Conservation (phyloP, 495 filamentous ascomycete species). For the Tuber aestivum region DNA sequence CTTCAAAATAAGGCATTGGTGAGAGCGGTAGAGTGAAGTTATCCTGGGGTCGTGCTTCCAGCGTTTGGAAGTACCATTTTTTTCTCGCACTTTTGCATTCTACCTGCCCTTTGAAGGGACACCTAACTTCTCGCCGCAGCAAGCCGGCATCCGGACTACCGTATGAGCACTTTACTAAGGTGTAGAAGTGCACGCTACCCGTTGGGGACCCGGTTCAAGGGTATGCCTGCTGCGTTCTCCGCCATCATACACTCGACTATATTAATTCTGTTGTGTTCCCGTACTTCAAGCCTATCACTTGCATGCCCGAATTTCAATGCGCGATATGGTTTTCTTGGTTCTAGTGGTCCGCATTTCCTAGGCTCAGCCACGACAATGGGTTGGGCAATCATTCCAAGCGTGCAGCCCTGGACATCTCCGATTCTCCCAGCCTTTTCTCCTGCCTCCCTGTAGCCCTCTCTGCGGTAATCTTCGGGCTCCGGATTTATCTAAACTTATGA, state of each 20-base stretch:
- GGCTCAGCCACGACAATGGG: neutral
- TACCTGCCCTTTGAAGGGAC: neutral
- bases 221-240: neutral
- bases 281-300: neutral
- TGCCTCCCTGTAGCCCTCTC: neutral
- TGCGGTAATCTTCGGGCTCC: neutral
- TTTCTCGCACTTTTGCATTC: neutral
- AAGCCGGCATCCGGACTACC: neutral
- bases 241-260: neutral
- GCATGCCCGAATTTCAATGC: neutral
- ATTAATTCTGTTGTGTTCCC: constrained; percentile 1
- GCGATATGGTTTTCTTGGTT: neutral
- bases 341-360: neutral
- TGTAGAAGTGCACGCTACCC: neutral
- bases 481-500: neutral
- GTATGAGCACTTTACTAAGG: neutral
- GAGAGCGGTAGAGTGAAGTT: neutral
- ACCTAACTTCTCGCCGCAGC: neutral
- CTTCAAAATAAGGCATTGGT: neutral
- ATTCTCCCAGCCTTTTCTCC: neutral
- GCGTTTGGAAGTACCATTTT: neutral
- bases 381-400: neutral
- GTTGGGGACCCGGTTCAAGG: neutral
- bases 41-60: neutral
- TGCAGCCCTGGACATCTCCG: neutral